Evolutionary conservation across 1,284 basidiomycete species (phyloP), one percentile per base, ranked within the genome.

Genomic region (Ganoderma sinense): DNA sequence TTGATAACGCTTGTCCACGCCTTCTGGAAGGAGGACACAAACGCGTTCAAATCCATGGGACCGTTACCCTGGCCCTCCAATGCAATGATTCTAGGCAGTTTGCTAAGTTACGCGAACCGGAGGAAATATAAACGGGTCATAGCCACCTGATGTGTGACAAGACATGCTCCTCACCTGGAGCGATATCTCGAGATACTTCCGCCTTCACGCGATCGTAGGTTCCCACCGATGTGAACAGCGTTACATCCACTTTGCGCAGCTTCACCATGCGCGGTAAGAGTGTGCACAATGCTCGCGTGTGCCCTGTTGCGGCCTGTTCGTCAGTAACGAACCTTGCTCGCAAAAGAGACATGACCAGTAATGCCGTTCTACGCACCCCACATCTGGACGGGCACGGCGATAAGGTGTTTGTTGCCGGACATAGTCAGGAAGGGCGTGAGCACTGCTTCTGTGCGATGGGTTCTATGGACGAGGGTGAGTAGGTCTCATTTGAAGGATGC

Each of bases 371-470:
- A 39, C 56, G 7, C 20, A 59, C 56, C 56, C 56, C 56, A 59
- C 56, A 59, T 36, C 56, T 39, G 33, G 33, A 59, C 33, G n/a
- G 56, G 56, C 18, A 59, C 20, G 33, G 31, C 56, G 56, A 59
- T 18, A 11, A 59, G 13, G 33, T 59, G 56, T 23, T 59, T 59
- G 33, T 23, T n/a, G 56, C 33, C 31, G 33, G 33, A 23, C 33
- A 59, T 59, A 6, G 33, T 59, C 20, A 39, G 16, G 20, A 56
- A 7, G 29, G 26, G 14, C 6, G 53, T 55, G 29, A 31, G 16
- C 0, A 1, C 20, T 23, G 13, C 31, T 13, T 26, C 4, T 31
- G 29, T 13, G 11, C 11, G 48, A 56, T 31, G 31, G 53, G 8
- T 29, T 31, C 29, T 56, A 20, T 56, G 53, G 29, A 56, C 20